Conservation (phyloP, 441 rosid genomes). For the Populus hybrid region DNA sequence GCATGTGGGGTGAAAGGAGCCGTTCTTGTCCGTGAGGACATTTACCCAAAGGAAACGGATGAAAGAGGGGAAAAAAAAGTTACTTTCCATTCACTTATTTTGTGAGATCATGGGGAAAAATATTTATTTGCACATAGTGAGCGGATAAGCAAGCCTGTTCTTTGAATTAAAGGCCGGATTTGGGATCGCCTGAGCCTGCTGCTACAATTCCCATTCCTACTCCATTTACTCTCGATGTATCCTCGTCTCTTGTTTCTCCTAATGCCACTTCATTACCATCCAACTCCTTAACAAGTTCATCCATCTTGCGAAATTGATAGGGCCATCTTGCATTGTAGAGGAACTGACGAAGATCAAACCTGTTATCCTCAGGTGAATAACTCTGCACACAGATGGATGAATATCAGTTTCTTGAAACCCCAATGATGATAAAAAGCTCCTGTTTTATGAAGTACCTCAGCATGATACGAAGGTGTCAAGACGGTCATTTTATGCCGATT, state of each 20-base stretch:
- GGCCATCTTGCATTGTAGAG: slow-evolving; percentile 84
- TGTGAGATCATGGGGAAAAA: neutral
- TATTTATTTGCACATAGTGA: neutral
- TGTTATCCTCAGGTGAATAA: slow-evolving; percentile 90
- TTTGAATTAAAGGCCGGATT: slow-evolving; percentile 50
- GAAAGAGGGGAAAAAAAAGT: no score
- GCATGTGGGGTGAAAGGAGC: neutral
- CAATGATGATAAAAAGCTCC: neutral
- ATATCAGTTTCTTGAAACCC: neutral
- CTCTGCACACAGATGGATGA: slow-evolving; percentile 44
- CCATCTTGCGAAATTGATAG: slow-evolving; percentile 80
- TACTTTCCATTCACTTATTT: neutral
- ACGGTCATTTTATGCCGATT: slow-evolving; percentile 95
- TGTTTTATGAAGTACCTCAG: slow-evolving; percentile 53
- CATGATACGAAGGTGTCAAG: slow-evolving; percentile 89
- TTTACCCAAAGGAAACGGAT: no score
- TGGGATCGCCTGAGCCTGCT: slow-evolving; percentile 75
- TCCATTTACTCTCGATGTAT: slow-evolving; percentile 16
- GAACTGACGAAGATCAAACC: slow-evolving; percentile 88
- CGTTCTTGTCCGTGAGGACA: no score
- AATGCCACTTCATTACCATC: slow-evolving; percentile 55
- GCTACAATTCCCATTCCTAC: slow-evolving; percentile 63
- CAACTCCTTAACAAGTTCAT: slow-evolving; percentile 63
- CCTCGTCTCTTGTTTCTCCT: slow-evolving; percentile 21
- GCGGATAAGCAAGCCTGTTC: neutral